These are phyloP conservation scores for Aureobasidium pullulans DNA, from an alignment of 2,329 filamentous ascomycete genomes.

Conservation along the genomic window DNA sequence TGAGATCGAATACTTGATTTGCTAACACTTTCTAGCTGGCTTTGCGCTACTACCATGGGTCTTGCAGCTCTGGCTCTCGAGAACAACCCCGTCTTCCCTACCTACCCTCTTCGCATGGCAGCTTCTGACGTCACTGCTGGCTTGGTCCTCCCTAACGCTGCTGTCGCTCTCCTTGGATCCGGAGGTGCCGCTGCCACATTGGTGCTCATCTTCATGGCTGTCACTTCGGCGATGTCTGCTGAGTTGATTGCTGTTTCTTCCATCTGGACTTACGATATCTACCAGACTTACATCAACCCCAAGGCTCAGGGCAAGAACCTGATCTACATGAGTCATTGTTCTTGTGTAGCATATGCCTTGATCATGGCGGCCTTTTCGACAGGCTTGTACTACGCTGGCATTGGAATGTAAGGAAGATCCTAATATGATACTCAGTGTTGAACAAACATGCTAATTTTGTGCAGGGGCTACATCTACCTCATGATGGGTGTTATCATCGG, in stretches of 20 bases:
- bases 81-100: conserved; percentile 62
- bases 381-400: conserved; percentile 53
- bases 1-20: neutral
- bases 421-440: too few relatives aligned
- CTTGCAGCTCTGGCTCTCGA: conserved; percentile 75
- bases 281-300: conserved; percentile 79
- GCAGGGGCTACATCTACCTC: conserved; percentile 67
- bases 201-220: conserved; percentile 82
- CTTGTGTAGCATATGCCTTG: conserved; percentile 66
- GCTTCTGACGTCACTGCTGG: conserved; percentile 72
- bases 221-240: conserved; percentile 74
- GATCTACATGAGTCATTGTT: conserved; percentile 70
- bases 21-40: conserved; percentile 43
- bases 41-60: conserved; percentile 83
- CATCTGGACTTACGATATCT: conserved; percentile 80
- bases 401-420: conserved; percentile 53
- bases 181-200: conserved; percentile 73
- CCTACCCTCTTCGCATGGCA: conserved; percentile 64
- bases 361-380: conserved; percentile 73
- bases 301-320: conserved; percentile 65
- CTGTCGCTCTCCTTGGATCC: conserved; percentile 73
- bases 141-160: conserved; percentile 75
- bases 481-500: conserved; percentile 91
- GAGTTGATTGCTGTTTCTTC: conserved; percentile 83
- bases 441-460: too few relatives aligned